Conservation (phyloP, 139 green algal genomes). For the Chlamydomonas sp. region DNA sequence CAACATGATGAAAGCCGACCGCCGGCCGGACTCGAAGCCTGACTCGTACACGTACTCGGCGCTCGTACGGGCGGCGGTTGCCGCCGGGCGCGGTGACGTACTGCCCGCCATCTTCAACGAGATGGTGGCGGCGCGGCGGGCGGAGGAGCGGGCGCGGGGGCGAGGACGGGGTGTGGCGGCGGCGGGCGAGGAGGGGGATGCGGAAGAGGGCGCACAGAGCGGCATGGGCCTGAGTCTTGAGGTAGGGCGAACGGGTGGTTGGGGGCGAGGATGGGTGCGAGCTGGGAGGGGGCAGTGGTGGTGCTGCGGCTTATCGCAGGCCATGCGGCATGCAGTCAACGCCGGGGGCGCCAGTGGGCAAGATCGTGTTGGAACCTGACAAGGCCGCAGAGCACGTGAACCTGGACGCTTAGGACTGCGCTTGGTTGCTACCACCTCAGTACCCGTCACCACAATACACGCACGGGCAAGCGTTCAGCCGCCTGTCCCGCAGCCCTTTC, state of each 20-base stretch:
- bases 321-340: no score
- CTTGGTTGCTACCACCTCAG: no score
- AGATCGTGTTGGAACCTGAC: no score
- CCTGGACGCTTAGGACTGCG: no score
- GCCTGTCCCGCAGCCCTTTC: no score
- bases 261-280: no score
- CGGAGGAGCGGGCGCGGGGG: slow-evolving; percentile 16
- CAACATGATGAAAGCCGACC: slow-evolving; percentile 39
- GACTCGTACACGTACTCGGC: slow-evolving; percentile 56
- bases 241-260: background rate
- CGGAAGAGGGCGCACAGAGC: background rate
- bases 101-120: slow-evolving; percentile 44
- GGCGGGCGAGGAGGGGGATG: background rate
- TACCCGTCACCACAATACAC: no score
- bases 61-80: slow-evolving; percentile 35
- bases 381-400: no score
- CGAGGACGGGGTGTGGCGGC: background rate
- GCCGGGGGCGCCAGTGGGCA: no score
- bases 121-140: slow-evolving; percentile 35
- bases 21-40: slow-evolving; percentile 16
- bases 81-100: slow-evolving; percentile 40
- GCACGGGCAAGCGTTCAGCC: no score
- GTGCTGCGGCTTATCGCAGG: no score
- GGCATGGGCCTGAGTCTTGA: background rate
- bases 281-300: no score